Base-by-base conservation (phyloP, 768 basidiomycete species). In the Boletus patriciae region DNA sequence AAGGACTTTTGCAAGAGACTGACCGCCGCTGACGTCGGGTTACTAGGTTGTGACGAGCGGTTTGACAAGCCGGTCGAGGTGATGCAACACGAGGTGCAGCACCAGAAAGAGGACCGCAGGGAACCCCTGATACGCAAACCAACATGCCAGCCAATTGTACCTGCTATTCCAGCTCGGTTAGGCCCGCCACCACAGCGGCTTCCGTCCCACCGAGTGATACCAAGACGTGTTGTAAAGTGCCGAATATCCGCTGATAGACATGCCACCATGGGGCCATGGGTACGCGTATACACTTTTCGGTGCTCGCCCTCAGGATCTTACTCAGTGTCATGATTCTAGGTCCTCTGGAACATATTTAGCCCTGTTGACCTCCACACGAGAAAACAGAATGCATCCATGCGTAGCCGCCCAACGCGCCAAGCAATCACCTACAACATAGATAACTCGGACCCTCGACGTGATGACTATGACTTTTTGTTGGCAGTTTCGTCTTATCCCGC, bases 401-500 rank as follows among this genome's bases (percentile, higher is more conserved):
- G 75, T 33, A 58, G 71, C 44, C 74, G 73, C 37, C 52, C 60
- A 25, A 49, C 54, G 31, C 64, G 64, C 10, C 65, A 60, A 42
- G 38, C 38, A 25, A 60, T 25, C 44, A 49, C 61, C 34, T 61
- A 60, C 23, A 59, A 65, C 45, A 31, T 31, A 25, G 40, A 60
- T 18, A 42, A n/a, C 40, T 16, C 34, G n/a, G 59, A 67, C 52
- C 56, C 66, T 60, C 64, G 68, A 27, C 67, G 61, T 5, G 76
- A 80, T 51, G 77, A 81, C 52, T 86, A 84, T 59, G 83, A 84
- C 59, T 84, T 82, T 64, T 59, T 85, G 53, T 69, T 64, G 36
- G 70, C 73, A 42, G 70, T 75, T 47, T 74, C 81, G 27, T 73
- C 73, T 7, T 69, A 75, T 41, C 77, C 76, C 55, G 77, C 75